Evolutionary conservation across 1,284 basidiomycete genomes (phyloP).

Genomic region (Sutorius eximius): DNA sequence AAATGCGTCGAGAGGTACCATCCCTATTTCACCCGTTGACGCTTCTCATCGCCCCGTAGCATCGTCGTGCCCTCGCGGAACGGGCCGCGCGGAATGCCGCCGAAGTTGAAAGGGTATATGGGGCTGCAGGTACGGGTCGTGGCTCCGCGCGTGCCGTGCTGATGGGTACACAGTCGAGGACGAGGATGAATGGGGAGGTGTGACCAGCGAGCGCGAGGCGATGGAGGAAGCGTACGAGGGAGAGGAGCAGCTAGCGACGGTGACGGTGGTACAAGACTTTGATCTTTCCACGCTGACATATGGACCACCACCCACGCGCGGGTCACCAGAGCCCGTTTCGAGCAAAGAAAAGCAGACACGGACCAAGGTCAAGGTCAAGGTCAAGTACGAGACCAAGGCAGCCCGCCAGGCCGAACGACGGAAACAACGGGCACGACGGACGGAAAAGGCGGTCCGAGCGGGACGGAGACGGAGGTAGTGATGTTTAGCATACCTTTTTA

Average conservation of each 20-base stretch:
- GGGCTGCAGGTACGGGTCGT: conserved; percentile 45
- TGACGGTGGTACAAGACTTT: conserved; percentile 81
- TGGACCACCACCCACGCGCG: conserved; percentile 26
- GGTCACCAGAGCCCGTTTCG: background rate
- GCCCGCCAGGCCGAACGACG: conserved; percentile 53
- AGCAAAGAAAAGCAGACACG: conserved; percentile 4
- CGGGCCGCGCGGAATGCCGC: conserved; percentile 68
- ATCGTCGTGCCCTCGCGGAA: conserved; percentile 68
- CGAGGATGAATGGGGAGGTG: conserved; percentile 41
- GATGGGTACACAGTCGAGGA: conserved; percentile 32
- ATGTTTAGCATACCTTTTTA: conserved; percentile 19
- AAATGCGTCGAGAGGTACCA: conserved; percentile 66
- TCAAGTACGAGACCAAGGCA: conserved; percentile 64
- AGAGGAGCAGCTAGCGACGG: conserved; percentile 76
- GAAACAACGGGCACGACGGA: conserved; percentile 60
- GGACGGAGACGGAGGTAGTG: conserved; percentile 47
- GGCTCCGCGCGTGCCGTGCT: conserved; percentile 6
- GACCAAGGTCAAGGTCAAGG: conserved; percentile 21
- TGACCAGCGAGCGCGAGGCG: conserved; percentile 34
- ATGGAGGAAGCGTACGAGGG: conserved; percentile 68
- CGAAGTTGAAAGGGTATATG: conserved; percentile 70
- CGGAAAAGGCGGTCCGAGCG: conserved; percentile 67
- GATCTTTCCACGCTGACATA: conserved; percentile 62
- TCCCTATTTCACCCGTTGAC: background rate
- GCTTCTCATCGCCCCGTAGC: conserved; percentile 42